These are phyloP conservation scores for Westerdykella ornata DNA, from an alignment of 2,329 filamentous ascomycete species.

Conservation along the genomic window DNA sequence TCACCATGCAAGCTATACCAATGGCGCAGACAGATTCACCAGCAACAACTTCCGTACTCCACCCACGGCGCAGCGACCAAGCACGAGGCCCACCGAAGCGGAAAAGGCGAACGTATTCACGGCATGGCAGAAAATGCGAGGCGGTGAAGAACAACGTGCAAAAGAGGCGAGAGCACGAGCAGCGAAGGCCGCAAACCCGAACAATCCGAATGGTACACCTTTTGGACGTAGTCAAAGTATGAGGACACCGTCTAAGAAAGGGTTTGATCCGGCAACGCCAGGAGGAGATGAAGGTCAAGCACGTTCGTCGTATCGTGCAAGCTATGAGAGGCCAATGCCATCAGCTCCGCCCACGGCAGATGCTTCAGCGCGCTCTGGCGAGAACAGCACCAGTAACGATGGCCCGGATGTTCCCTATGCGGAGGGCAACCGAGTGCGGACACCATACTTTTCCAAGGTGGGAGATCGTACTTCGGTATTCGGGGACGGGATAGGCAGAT, in stretches of 20 bases:
- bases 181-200: conserved; percentile 6
- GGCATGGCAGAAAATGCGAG: conserved; percentile 47
- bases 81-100: conserved; percentile 31
- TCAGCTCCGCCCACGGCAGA: conserved; percentile 38
- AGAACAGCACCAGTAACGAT: conserved; percentile 17
- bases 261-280: conserved; percentile 53
- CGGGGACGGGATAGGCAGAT: conserved; percentile 46
- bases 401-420: conserved; percentile 39
- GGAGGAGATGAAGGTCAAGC: conserved; percentile 56
- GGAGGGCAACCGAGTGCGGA: conserved; percentile 46
- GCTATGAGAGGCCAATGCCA: conserved; percentile 30
- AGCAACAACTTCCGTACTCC: conserved; percentile 37
- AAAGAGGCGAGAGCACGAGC: conserved; percentile 13
- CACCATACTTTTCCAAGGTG: conserved; percentile 47
- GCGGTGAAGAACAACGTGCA: conserved; percentile 24
- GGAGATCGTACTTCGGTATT: conserved; percentile 54
- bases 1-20: conserved; percentile 27
- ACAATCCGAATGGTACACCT: conserved; percentile 34
- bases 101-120: conserved; percentile 41
- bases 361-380: conserved; percentile 33
- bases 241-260: conserved; percentile 46
- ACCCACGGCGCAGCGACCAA: conserved; percentile 29
- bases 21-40: conserved; percentile 42
- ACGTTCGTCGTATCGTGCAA: conserved; percentile 43
- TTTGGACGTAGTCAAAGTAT: conserved; percentile 37